Percentiles rank a stretch among this genome's conserved stretches.
phyloP scores from a whole-genome alignment of 805 yeast genomes.

The Debaryomyces prosopidis region DNA sequence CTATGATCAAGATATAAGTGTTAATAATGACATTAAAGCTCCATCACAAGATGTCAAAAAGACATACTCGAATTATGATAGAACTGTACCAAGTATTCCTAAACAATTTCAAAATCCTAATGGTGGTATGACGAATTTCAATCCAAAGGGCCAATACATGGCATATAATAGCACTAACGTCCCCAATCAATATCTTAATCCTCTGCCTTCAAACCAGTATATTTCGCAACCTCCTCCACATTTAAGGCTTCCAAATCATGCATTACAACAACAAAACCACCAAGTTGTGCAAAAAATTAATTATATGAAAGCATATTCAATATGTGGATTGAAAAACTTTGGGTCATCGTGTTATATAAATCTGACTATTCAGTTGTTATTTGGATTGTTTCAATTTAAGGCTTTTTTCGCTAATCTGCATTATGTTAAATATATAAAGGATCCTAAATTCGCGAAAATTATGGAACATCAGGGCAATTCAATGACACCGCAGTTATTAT shows the following conservation, averaged over 20 bases:
- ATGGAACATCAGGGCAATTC: constrained; percentile 17
- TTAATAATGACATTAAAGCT: not conserved
- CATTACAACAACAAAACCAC: constrained; percentile 20
- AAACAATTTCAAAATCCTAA: not conserved
- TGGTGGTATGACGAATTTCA: not conserved
- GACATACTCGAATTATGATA: not conserved
- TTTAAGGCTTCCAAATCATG: constrained; percentile 32
- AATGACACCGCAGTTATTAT: constrained; percentile 28
- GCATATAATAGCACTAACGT: not conserved
- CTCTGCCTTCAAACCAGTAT: constrained; percentile 20
- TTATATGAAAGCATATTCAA: constrained; percentile 41
- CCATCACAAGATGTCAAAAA: not conserved
- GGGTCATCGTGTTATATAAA: constrained; percentile 80
- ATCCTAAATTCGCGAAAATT: constrained; percentile 27
- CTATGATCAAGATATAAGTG: not conserved
- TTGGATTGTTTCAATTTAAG: constrained; percentile 53
- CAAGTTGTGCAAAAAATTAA: constrained; percentile 13
- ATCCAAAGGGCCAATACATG: not conserved
- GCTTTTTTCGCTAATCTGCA: constrained; percentile 46
- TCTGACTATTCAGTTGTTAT: constrained; percentile 69
- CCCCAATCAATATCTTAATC: not conserved
- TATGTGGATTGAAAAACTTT: constrained; percentile 65
- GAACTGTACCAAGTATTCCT: constrained; percentile 1
- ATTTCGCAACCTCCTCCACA: not conserved
- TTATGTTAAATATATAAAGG: constrained; percentile 45